Percentiles rank a stretch among this genome's conserved stretches.
Evolutionary conservation across 495 filamentous ascomycete genomes (phyloP).

Genomic region (Penicillium cinerascens): DNA sequence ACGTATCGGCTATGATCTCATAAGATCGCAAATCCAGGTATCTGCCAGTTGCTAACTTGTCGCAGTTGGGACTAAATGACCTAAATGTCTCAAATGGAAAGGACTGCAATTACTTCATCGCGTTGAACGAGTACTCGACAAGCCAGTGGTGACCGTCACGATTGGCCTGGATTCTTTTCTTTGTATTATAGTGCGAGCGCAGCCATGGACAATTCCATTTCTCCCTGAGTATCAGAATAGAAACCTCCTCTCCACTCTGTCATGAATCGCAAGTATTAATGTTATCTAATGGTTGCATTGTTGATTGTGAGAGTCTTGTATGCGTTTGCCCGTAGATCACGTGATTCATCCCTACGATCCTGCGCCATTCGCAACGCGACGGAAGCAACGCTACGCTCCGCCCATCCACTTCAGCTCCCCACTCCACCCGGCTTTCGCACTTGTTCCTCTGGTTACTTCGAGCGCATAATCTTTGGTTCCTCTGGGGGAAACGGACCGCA

Average conservation of each 20-base stretch:
- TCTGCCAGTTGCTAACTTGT: slow-evolving; percentile 4
- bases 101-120: slow-evolving; percentile 8
- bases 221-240: slow-evolving; percentile 10
- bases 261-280: not conserved
- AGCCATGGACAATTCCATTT: slow-evolving; percentile 12
- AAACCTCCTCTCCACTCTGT: slow-evolving; percentile 1
- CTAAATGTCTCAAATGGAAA: slow-evolving; percentile 1
- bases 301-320: not conserved
- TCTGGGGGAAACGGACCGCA: not conserved
- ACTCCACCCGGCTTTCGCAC: not conserved
- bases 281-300: not conserved
- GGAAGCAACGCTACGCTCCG: slow-evolving; percentile 2
- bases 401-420: slow-evolving; percentile 3
- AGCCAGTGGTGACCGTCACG: slow-evolving; percentile 1
- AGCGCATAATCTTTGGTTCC: not conserved
- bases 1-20: slow-evolving; percentile 25
- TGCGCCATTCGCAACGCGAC: slow-evolving; percentile 14
- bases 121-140: slow-evolving; percentile 6
- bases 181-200: slow-evolving; percentile 28
- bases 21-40: not conserved
- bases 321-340: not conserved
- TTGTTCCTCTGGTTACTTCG: not conserved
- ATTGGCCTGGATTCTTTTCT: slow-evolving; percentile 12
- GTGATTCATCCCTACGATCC: slow-evolving; percentile 7
- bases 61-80: slow-evolving; percentile 46